Base-by-base conservation (phyloP, 768 basidiomycete genomes). In the Mycena albidolilacea region DNA sequence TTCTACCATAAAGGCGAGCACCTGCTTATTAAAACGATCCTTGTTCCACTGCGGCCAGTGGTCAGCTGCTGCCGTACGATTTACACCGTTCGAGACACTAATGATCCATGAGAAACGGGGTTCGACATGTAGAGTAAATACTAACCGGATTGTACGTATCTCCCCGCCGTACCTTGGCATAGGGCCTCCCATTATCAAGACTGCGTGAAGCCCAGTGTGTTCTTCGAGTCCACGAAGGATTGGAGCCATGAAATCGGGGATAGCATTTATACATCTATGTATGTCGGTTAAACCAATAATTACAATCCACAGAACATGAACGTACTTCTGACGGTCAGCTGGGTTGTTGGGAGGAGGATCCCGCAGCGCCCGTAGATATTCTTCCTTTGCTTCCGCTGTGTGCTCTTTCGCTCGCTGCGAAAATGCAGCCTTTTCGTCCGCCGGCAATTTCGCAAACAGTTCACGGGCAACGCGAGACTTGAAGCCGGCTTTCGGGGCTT, bases 31-130 rank as follows among this genome's bases (percentile, higher is more conserved):
- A 43, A 73, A 73, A 1, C 68, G 68, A 3, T 17, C 35, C 17
- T 63, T 63, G 7, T 57, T 30, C 68, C 68, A 73, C 7, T 60
- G 38, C 2, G 72, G 63, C 37, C 44, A 73, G 38, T 60, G 72
- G 9, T 7, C 1, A 3, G 55, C 37, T 0, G n/a, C 9, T 0
- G 55, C 21, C 0, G 19, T 44, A 1, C 12, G 62, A 10, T 55
- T 69, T 0, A 63, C 43, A 1, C 72, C 72, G 17, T 60, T 48
- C 1, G 68, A 46, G 12, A 73, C 37, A 21, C 72, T 73, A 38
- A 10, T 15, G 12, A 54, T 6, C 1, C 11, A 48, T 7, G 11
- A 43, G 4, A n/a, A 23, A 23, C 38, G 11, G 15, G 6, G 6
- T 15, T 48, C 12, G 41, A 9, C 41, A 43, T 12, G 12, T 43